A percentile compares a stretch with the other conserved stretches of the same genome.
Conservation (phyloP, 805 yeast species). For the Wickerhamiella azymoides region DNA sequence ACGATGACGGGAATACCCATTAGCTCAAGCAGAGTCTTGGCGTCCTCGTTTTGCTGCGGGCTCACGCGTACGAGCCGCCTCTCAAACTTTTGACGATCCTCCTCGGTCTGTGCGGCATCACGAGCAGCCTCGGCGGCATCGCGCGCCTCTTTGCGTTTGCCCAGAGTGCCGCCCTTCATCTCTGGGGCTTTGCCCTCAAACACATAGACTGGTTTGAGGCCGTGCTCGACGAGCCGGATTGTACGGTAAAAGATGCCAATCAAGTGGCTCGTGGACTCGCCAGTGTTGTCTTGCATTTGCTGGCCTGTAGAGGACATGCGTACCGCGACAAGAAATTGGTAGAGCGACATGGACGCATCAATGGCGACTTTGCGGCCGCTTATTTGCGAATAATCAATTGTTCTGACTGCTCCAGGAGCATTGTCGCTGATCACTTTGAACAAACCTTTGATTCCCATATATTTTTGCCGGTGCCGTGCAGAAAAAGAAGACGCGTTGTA, state of each 20-base stretch:
- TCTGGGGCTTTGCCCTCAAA: conserved; percentile 98
- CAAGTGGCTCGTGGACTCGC: conserved; percentile 81
- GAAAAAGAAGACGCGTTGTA: no score
- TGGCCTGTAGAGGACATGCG: conserved; percentile 97
- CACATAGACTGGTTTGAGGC: conserved; percentile 92
- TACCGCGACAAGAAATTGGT: conserved; percentile 91
- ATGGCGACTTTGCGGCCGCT: conserved; percentile 97
- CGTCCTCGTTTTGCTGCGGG: conserved; percentile 85
- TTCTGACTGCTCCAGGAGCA: conserved; percentile 69
- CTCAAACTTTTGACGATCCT: conserved; percentile 62
- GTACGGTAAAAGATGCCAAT: conserved; percentile 97
- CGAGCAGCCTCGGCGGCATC: conserved; percentile 33
- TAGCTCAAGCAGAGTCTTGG: conserved; percentile 57
- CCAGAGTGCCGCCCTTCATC: conserved; percentile 82
- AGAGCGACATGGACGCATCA: conserved; percentile 77
- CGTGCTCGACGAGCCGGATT: conserved; percentile 72
- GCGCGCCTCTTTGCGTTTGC: conserved; percentile 65
- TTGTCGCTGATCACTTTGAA: conserved; percentile 78
- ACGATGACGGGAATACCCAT: conserved; percentile 94
- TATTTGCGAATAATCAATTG: conserved; percentile 67
- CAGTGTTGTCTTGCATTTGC: no score
- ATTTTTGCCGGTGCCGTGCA: no score
- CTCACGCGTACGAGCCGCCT: conserved; percentile 84
- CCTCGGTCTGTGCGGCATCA: conserved; percentile 65
- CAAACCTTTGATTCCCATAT: conserved; percentile 39